A percentile compares a stretch with the other conserved stretches of the same genome.
phyloP scores from a whole-genome alignment of 257 asterid species.

The Nyctanthes arbortristis region DNA sequence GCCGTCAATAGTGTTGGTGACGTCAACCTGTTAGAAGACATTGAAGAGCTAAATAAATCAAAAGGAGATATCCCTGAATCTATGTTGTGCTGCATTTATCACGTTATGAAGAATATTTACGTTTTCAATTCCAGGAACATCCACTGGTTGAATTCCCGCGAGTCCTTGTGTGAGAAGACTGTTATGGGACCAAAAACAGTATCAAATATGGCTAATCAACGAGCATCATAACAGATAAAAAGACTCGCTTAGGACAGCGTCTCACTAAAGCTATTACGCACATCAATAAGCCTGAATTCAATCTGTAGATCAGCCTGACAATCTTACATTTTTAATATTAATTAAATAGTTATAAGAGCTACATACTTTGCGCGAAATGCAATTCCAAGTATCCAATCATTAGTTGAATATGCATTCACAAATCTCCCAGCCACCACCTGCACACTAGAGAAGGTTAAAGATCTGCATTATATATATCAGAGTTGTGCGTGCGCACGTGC shows the following conservation, averaged over 20 bases:
- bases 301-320: not conserved
- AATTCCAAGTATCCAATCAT: slow-evolving; percentile 96
- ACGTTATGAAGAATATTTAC: slow-evolving; percentile 38
- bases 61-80: not conserved
- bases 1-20: slow-evolving; percentile 76
- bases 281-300: too few relatives aligned
- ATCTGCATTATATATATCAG: slow-evolving; percentile 9
- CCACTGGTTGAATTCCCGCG: slow-evolving; percentile 92
- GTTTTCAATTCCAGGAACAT: slow-evolving; percentile 85
- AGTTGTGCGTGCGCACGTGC: slow-evolving; percentile 7
- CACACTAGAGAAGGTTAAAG: slow-evolving; percentile 22
- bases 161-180: slow-evolving; percentile 96
- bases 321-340: not conserved
- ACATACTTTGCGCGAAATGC: slow-evolving; percentile 91
- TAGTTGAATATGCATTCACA: slow-evolving; percentile 77
- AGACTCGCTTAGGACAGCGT: too few relatives aligned
- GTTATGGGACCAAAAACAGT: slow-evolving; percentile 25
- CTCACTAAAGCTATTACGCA: too few relatives aligned
- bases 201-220: slow-evolving; percentile 2
- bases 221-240: not conserved
- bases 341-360: slow-evolving; percentile 7
- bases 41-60: not conserved
- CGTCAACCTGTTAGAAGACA: slow-evolving; percentile 63
- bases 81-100: not conserved
- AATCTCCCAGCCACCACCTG: slow-evolving; percentile 97